Conservation (phyloP, 2,329 filamentous ascomycete species). For the Beauveria rudraprayagi region DNA sequence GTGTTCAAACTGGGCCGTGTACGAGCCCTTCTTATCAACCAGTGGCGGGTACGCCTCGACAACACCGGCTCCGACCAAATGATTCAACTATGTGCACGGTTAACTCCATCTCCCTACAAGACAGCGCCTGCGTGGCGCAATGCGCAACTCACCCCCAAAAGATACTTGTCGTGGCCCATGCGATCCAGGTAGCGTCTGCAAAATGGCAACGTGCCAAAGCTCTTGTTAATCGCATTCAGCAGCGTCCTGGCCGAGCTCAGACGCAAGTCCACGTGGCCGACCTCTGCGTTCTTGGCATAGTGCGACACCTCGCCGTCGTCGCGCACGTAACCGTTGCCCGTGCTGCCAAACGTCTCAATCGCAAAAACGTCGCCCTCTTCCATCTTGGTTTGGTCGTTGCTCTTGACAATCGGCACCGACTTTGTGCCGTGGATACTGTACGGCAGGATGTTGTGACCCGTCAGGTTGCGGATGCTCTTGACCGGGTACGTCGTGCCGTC, state of each 20-base stretch:
- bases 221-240: constrained; percentile 86
- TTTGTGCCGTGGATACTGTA: constrained; percentile 90
- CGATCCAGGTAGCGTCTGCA: constrained; percentile 87
- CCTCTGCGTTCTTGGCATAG: constrained; percentile 69
- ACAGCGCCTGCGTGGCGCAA: too few relatives aligned
- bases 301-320: constrained; percentile 89
- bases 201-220: constrained; percentile 88
- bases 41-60: constrained; percentile 87
- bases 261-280: constrained; percentile 66
- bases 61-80: constrained; percentile 71
- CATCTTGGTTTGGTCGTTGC: constrained; percentile 86
- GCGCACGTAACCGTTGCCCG: constrained; percentile 77
- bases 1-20: constrained; percentile 91
- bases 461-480: constrained; percentile 80
- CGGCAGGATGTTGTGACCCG: constrained; percentile 81
- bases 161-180: constrained; percentile 89
- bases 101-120: neutral
- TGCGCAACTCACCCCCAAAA: constrained; percentile 61
- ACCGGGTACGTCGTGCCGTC: constrained; percentile 70
- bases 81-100: constrained; percentile 58
- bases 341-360: constrained; percentile 93
- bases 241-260: constrained; percentile 78
- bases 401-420: constrained; percentile 89
- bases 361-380: constrained; percentile 94
- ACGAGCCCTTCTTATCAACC: constrained; percentile 87